Evolutionary conservation across 768 basidiomycete species (phyloP).

Genomic region (Lentinus brumalis): DNA sequence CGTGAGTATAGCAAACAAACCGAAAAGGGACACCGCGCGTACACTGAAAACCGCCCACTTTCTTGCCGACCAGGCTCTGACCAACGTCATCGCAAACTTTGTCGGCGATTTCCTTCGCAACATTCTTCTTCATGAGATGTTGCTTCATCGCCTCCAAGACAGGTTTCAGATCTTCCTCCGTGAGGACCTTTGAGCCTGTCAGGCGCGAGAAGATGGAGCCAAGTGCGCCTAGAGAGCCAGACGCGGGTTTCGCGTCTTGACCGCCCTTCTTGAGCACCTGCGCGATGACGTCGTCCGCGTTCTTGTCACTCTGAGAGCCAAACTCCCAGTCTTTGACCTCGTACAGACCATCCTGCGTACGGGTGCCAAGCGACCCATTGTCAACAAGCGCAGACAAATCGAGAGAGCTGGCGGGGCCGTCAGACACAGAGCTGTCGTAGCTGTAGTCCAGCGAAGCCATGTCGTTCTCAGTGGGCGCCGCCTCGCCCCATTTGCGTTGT

Average conservation of each 20-base stretch:
- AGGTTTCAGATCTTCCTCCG: conserved; percentile 81
- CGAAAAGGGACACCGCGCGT: conserved; percentile 27
- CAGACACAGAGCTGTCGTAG: conserved; percentile 48
- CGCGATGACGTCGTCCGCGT: conserved; percentile 55
- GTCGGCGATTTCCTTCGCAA: conserved; percentile 93
- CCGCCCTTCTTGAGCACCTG: conserved; percentile 52
- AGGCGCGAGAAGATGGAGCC: conserved; percentile 81
- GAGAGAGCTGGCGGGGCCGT: conserved; percentile 31
- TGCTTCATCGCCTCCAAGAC: conserved; percentile 95
- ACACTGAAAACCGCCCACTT: conserved; percentile 90
- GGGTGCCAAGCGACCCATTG: conserved; percentile 71
- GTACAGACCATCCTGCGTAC: conserved; percentile 72
- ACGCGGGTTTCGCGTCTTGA: conserved; percentile 17
- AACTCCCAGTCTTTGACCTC: conserved; percentile 89
- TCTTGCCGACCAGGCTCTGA: conserved; percentile 85
- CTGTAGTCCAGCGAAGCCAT: conserved; percentile 95
- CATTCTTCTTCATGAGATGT: conserved; percentile 98
- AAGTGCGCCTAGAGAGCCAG: conserved; percentile 60
- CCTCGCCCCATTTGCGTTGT: conserved; percentile 92
- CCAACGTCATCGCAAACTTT: conserved; percentile 96
- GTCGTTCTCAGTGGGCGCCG: conserved; percentile 76
- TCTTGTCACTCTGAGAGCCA: conserved; percentile 36
- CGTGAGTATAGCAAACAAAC: background rate
- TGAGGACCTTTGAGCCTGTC: conserved; percentile 83
- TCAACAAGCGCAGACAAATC: conserved; percentile 70